Evolutionary conservation across 108 stramenopile species (phyloP).

Genomic region (Skeletonema potamos): DNA sequence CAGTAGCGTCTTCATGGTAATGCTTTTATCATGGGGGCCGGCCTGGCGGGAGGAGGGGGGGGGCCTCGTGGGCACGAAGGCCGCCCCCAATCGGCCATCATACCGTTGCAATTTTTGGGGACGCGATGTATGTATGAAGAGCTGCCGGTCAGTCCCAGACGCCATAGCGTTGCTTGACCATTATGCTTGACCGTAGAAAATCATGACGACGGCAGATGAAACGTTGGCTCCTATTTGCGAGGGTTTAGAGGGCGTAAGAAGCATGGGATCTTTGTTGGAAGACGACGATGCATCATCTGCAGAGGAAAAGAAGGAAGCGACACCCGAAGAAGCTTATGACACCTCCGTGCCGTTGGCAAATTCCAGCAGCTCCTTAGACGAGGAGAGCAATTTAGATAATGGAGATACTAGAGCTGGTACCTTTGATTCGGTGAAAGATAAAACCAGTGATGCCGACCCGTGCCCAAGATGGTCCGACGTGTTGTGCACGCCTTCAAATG

Average conservation of each 20-base stretch:
- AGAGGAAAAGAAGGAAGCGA: not conserved
- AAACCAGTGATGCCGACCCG: not conserved
- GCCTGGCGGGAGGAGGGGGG: no score
- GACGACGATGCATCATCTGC: not conserved
- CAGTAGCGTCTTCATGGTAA: not conserved
- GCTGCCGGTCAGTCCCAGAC: no score
- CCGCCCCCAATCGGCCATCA: no score
- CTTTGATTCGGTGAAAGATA: not conserved
- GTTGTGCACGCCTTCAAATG: conserved; percentile 13
- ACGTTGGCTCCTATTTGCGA: not conserved
- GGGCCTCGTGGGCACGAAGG: not conserved
- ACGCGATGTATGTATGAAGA: no score
- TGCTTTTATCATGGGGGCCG: no score
- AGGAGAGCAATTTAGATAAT: not conserved
- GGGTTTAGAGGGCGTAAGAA: not conserved
- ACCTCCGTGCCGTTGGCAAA: not conserved
- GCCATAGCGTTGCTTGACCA: no score
- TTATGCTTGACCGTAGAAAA: no score
- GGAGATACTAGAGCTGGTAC: not conserved
- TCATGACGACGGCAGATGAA: not conserved
- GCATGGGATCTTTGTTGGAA: not conserved
- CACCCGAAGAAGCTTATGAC: not conserved
- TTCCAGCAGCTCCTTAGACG: not conserved
- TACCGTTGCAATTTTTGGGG: no score
- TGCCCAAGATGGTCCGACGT: conserved; percentile 22